Conservation (phyloP, 768 basidiomycete species). For the Macrocybe gigantea region DNA sequence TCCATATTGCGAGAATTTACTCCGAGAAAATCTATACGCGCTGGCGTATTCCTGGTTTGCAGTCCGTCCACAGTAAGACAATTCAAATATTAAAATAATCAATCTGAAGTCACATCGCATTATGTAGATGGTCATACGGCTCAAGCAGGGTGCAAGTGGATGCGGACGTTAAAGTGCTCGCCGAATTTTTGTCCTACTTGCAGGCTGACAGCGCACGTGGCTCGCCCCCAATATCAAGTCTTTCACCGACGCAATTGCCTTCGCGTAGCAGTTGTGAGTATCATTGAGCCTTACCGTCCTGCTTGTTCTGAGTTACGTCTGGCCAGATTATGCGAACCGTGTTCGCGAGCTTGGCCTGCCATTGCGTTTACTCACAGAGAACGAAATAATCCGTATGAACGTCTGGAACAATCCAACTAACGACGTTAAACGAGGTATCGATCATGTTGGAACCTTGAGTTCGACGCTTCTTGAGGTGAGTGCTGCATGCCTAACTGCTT, state of each 20-base stretch:
- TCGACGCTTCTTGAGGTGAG: constrained; percentile 59
- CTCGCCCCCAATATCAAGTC: constrained; percentile 51
- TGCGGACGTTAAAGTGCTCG: constrained; percentile 81
- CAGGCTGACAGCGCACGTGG: constrained; percentile 69
- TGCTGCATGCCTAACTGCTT: neutral
- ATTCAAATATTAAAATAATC: neutral
- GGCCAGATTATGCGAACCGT: constrained; percentile 47
- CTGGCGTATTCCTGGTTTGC: constrained; percentile 91
- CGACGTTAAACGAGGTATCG: constrained; percentile 62
- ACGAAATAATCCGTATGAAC: constrained; percentile 77
- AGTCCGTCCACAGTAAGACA: constrained; percentile 81
- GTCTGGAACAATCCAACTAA: constrained; percentile 91
- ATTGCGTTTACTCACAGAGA: constrained; percentile 81
- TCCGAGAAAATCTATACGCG: constrained; percentile 72
- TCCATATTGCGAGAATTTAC: constrained; percentile 65
- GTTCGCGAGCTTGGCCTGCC: constrained; percentile 69
- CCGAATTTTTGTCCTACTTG: constrained; percentile 76
- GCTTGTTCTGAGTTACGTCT: neutral
- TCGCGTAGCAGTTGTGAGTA: constrained; percentile 36
- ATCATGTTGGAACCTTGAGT: constrained; percentile 48
- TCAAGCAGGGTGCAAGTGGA: constrained; percentile 87
- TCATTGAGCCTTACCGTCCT: neutral
- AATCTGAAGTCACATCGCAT: constrained; percentile 2
- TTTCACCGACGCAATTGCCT: constrained; percentile 44
- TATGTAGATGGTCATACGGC: constrained; percentile 88